These are phyloP conservation scores for Fraxinus latifolia DNA, from an alignment of 305 asterid genomes.

Conservation along the genomic window DNA sequence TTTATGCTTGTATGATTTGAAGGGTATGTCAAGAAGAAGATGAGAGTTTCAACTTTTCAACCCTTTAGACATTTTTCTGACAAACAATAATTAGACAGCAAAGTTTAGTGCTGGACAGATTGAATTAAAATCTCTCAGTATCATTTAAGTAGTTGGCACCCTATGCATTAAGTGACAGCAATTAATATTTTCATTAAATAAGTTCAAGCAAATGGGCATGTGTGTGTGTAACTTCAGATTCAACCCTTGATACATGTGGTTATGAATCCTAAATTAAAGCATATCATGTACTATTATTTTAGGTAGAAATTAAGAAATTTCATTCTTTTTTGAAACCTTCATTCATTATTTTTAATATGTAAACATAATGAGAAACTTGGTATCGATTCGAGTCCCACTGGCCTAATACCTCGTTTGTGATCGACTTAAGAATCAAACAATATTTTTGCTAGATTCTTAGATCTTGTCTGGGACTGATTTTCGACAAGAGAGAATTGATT, in stretches of 20 bases:
- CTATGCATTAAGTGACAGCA: not conserved
- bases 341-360: not conserved
- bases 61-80: not conserved
- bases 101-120: not conserved
- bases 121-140: constrained; percentile 7
- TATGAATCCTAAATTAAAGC: constrained; percentile 23
- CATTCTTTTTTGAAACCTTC: not conserved
- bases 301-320: not conserved
- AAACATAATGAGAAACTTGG: not conserved
- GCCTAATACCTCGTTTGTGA: not conserved
- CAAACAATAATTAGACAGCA: not conserved
- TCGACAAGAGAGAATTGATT: too few species aligned
- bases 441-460: not conserved
- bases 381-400: not conserved
- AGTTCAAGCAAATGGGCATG: constrained; percentile 32
- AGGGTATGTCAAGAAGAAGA: not conserved
- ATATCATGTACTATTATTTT: not conserved
- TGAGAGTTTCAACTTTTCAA: not conserved
- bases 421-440: not conserved
- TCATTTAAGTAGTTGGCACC: constrained; percentile 25
- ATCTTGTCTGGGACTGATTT: too few species aligned
- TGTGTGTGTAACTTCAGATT: constrained; percentile 21
- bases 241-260: constrained; percentile 31
- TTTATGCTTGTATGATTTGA: not conserved
- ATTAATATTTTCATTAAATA: constrained; percentile 15